These are phyloP conservation scores for Monosporascus sp. DNA, from an alignment of 2,329 filamentous ascomycete species.

Conservation along the genomic window DNA sequence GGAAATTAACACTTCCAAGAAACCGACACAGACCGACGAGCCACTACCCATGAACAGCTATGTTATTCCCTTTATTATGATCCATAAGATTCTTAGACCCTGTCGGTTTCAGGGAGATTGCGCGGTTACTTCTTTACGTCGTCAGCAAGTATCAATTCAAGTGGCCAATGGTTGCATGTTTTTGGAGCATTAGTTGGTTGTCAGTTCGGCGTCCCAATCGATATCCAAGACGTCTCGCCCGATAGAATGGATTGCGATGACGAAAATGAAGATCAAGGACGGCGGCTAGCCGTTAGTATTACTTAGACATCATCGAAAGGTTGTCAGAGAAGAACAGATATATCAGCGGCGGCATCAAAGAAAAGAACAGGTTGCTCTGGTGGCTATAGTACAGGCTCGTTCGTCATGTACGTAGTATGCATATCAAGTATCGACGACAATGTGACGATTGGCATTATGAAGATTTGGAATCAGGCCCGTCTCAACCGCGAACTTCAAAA, in stretches of 20 bases:
- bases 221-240: not conserved
- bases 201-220: not conserved
- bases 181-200: not conserved
- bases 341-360: not conserved
- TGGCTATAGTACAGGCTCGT: not conserved
- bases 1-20: not conserved
- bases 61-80: no score
- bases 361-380: not conserved
- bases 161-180: not conserved
- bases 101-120: not conserved
- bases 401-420: not conserved
- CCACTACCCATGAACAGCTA: no score
- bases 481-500: no score
- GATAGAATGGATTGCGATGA: not conserved
- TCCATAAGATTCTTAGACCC: no score
- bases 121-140: not conserved
- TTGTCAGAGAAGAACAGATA: not conserved
- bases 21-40: no score
- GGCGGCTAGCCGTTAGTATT: not conserved
- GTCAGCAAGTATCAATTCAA: not conserved
- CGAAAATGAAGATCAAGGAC: not conserved
- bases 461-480: no score
- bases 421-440: not conserved
- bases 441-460: no score
- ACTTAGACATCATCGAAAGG: not conserved